Evolutionary conservation across 495 filamentous ascomycete species (phyloP), one percentile per base, ranked within the genome.

Genomic region (Podospora fimiseda): DNA sequence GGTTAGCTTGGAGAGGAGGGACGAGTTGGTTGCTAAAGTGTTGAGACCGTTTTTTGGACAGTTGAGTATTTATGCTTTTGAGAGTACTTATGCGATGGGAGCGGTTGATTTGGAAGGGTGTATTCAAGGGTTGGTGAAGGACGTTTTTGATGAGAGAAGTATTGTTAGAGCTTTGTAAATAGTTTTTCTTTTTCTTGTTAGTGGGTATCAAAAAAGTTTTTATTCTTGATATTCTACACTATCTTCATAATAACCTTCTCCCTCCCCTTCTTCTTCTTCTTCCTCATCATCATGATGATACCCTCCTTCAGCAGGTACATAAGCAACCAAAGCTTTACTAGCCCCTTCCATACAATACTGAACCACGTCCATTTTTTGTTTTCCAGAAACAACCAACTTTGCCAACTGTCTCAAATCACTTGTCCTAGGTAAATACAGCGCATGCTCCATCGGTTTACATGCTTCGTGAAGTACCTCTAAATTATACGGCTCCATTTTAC

Each of bases 301-400:
- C n/a, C n/a, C n/a, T n/a, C n/a, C n/a, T n/a, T n/a, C n/a, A 4
- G 55, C 72, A 6, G 77, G 77, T 11, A 81, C 62, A 48, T 77
- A 80, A 18, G 71, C 75, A 18, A 79, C 77, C 66, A 81, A 62
- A 23, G 76, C 88, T 71, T 96, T 98, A 66, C 93, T 96, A 2
- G 87, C 86, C 8, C 89, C 88, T 50, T 87, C 76, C 70, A 93
- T 85, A 66, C 90, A 96, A 64, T 98, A 98, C 70, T 98, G 93
- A 43, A 88, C 80, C 21, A 90, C 84, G 16, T 86, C 80, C 7
- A 88, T 68, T 44, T 80, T 75, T 15, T 52, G 6, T 11, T 33
- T 51, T 9, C 65, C 65, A 14, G 61, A 58, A 0, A 68, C 65
- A 1, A 76, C 79, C 48, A 84, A 67, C 56, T 72, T 73, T 2